These are phyloP conservation scores for Eragrostis tef DNA, from an alignment of 202 grass and related monocot species.

Conservation along the genomic window DNA sequence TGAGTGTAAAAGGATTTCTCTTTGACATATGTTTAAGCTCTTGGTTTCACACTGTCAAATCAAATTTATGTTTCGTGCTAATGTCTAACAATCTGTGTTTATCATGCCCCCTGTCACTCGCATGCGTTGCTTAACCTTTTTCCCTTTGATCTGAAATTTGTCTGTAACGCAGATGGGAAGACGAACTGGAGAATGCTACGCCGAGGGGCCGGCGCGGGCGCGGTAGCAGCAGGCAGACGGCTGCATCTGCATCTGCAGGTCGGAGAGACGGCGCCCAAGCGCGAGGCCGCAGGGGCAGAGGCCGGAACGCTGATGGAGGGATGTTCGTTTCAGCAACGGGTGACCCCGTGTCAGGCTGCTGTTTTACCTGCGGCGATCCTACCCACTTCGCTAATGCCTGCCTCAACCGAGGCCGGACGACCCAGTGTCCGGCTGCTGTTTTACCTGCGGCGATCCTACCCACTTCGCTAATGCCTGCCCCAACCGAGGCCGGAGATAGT, in stretches of 20 bases:
- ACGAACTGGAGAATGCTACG: conserved; percentile 56
- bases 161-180: conserved; percentile 76
- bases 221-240: conserved; percentile 52
- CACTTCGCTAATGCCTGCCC: conserved; percentile 88
- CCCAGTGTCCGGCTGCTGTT: conserved; percentile 64
- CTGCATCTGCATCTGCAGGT: conserved; percentile 52
- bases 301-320: conserved; percentile 36
- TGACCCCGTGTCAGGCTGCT: conserved; percentile 63
- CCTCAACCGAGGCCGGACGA: conserved; percentile 64
- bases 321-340: conserved; percentile 87
- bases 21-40: neutral
- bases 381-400: conserved; percentile 85
- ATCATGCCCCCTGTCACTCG: neutral
- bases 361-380: conserved; percentile 83
- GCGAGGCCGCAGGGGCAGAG: conserved; percentile 56
- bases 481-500: conserved; percentile 51
- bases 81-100: neutral
- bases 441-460: conserved; percentile 77
- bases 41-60: neutral
- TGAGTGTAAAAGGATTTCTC: neutral
- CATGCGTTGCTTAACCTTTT: neutral
- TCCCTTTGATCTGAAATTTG: conserved; percentile 7
- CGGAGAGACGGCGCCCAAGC: conserved; percentile 49
- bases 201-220: conserved; percentile 45
- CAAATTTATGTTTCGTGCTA: neutral